These are phyloP conservation scores for Gonium pectorale DNA, from an alignment of 139 green algal genomes.

Conservation along the genomic window DNA sequence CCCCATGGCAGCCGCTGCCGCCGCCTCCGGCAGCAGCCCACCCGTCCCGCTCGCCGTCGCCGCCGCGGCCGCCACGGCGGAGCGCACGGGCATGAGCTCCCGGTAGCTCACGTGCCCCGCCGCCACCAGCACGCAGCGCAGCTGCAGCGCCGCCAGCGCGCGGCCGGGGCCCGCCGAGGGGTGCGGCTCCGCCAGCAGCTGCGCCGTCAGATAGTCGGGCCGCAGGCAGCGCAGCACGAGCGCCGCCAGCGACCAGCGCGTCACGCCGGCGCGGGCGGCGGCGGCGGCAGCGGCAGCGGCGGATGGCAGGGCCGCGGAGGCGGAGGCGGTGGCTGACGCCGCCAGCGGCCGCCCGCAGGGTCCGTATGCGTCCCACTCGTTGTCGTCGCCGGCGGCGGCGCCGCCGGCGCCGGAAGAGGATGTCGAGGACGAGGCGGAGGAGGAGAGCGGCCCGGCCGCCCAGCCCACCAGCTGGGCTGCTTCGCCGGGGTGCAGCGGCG, in stretches of 20 bases:
- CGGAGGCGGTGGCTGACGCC: neutral
- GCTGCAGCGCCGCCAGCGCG: constrained; percentile 22
- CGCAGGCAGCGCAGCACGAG: constrained; percentile 11
- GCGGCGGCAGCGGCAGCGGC: neutral
- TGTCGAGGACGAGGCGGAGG: neutral
- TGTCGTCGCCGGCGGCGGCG: neutral
- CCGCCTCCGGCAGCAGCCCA: neutral
- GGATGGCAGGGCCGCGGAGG: neutral
- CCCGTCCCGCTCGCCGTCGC: neutral
- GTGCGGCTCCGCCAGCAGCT: constrained; percentile 2
- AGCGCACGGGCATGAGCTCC: constrained; percentile 35
- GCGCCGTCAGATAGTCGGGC: constrained; percentile 24
- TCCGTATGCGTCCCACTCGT: constrained; percentile 8
- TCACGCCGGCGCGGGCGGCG: neutral
- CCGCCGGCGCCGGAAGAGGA: neutral
- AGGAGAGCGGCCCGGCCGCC: neutral
- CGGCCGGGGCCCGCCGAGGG: neutral
- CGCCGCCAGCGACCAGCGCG: constrained; percentile 31
- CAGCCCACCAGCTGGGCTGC: constrained; percentile 35
- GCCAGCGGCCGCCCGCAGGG: constrained; percentile 16
- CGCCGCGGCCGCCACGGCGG: neutral
- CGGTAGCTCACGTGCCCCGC: constrained; percentile 27
- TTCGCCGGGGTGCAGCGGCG: constrained; percentile 31
- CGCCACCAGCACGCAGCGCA: constrained; percentile 32
- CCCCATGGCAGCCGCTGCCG: too few species aligned